Percentiles rank a stretch among this genome's conserved stretches.
These are phyloP conservation scores for Nepenthes alata DNA, from an alignment of 179 eudicot genomes.

Conservation along the genomic window DNA sequence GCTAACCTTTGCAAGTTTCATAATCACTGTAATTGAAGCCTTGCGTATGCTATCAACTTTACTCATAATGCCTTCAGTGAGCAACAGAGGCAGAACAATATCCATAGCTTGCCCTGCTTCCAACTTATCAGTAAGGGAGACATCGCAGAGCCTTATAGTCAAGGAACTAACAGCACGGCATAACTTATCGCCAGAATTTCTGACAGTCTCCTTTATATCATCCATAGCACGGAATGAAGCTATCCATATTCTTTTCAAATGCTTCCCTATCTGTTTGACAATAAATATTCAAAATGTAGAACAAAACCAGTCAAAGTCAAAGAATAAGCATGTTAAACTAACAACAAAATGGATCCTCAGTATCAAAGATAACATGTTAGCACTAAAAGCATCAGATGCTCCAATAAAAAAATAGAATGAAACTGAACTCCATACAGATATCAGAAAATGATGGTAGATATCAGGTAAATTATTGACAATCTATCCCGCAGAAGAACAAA, in stretches of 20 bases:
- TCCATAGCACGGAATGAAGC: conserved; percentile 98
- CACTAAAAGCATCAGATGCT: too few relatives aligned
- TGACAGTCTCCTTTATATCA: conserved; percentile 93
- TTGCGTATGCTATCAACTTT: conserved; percentile 89
- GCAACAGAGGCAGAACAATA: conserved; percentile 73
- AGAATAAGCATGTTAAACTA: too few relatives aligned
- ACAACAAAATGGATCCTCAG: too few relatives aligned
- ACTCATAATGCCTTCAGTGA: conserved; percentile 91
- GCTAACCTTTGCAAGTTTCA: conserved; percentile 89
- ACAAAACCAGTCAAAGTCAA: neutral
- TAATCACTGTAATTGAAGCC: conserved; percentile 80
- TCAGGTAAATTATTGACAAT: too few relatives aligned
- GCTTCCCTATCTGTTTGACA: conserved; percentile 52
- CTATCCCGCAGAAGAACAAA: too few relatives aligned
- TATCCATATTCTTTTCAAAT: conserved; percentile 62
- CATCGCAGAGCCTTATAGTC: conserved; percentile 81
- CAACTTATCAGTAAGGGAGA: conserved; percentile 64
- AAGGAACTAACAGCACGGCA: conserved; percentile 73
- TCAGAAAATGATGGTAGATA: too few relatives aligned
- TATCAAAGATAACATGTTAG: too few relatives aligned
- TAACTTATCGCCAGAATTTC: conserved; percentile 84
- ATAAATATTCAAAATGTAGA: conserved; percentile 8
- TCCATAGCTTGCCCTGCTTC: conserved; percentile 73
- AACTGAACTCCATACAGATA: too few relatives aligned
- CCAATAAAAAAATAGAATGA: too few relatives aligned